Base-by-base conservation (phyloP, 2,329 filamentous ascomycete species). In the Claviceps digitariae region DNA sequence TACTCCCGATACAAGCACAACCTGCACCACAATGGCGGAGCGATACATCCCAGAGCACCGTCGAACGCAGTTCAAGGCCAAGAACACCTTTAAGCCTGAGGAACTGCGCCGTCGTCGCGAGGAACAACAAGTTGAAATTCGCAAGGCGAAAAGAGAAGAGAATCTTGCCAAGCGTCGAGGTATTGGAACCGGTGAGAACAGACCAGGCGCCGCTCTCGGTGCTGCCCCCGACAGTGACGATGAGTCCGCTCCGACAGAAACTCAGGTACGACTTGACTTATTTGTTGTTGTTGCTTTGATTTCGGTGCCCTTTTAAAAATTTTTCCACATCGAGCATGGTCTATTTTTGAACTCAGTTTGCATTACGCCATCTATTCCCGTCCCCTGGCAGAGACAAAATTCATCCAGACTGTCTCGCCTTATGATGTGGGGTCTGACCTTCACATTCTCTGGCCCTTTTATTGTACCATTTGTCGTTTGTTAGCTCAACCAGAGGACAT, bases 11-110 rank as follows among this genome's bases (percentile, higher is more conserved):
- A 48, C 36, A 43, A 47, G 27, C 21, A 36, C 43, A 51, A 51
- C 10, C 34, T 44, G 25, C 54, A 53, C 45, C 71, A 84, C 64
- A 75, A 98, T 98, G 93, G 87, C 93, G 72, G 93, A 98, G 72
- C 88, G 93, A 67, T 98, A 96, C 78, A 98, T 98, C 67, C 93
- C 93, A 71, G 93, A 98, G 78, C 93, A 98, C 79, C 90, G 93
- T 72, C 90, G 93, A 69, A 96, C 89, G 61, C 90, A 95, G 77
- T 98, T 95, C 84, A 98, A 98, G 86, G 93, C 93, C 53, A 96
- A 96, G 82, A 91, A 88, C 74, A 89, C 89, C 66, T 97, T 98
- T 81, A 96, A 96, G 83, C 91, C 91, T 64, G 93, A 98, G 71
- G 93, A 98, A 77, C 85, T 98, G 61, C 89, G 93, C 69, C 90